A percentile compares a stretch with the other conserved stretches of the same genome.
Conservation (phyloP, 140 eudicot species). For the Anethum foeniculum region DNA sequence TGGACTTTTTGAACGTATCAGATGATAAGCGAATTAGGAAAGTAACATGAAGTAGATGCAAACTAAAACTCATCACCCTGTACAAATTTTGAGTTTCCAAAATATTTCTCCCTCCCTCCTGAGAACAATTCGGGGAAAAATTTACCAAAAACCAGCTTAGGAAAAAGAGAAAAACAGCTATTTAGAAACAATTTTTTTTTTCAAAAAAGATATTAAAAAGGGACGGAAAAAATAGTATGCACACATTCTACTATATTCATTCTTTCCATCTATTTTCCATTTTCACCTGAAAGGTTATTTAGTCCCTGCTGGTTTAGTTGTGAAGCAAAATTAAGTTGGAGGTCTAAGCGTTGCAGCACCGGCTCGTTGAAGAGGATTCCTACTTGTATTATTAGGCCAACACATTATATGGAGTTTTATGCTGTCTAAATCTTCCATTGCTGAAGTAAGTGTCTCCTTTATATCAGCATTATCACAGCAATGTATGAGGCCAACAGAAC, state of each 20-base stretch:
- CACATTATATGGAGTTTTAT: conserved; percentile 43
- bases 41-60: too few relatives aligned
- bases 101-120: too few relatives aligned
- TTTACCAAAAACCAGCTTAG: too few relatives aligned
- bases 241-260: not conserved
- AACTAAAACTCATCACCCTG: too few relatives aligned
- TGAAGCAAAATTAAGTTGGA: conserved; percentile 16
- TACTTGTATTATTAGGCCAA: conserved; percentile 29
- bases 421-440: conserved; percentile 39
- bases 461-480: conserved; percentile 44
- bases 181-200: too few relatives aligned
- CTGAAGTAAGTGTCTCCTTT: conserved; percentile 37
- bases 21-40: too few relatives aligned
- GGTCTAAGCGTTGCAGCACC: conserved; percentile 37
- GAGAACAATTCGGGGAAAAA: too few relatives aligned
- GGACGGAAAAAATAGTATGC: not conserved
- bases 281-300: not conserved
- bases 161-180: too few relatives aligned
- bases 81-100: too few relatives aligned
- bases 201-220: too few relatives aligned
- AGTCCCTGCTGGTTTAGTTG: not conserved
- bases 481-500: conserved; percentile 36
- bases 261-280: not conserved
- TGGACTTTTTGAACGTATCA: too few relatives aligned
- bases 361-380: not conserved